Base-by-base conservation (phyloP, 2,329 filamentous ascomycete genomes). In the Phialemoniopsis sp. region DNA sequence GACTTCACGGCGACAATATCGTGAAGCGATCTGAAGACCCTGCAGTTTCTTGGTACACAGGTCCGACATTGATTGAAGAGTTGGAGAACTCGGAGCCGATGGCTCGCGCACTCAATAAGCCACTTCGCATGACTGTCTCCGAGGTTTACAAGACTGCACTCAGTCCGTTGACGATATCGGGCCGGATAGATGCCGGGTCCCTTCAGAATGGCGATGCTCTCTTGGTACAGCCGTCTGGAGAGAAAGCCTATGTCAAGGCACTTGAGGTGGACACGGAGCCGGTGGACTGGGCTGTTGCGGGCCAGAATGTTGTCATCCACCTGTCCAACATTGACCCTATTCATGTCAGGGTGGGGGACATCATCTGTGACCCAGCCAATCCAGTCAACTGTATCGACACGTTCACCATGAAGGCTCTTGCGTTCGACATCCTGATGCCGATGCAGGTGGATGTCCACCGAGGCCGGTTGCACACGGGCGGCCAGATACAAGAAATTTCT, bases 371-470 rank as follows among this genome's bases (percentile, higher is more conserved):
- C 35, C 73, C 80, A 1, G 70, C 73, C 2, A 65, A 75, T 2
- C 84, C 89, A 0, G 82, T 95, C 28, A 64, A 70, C 18, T 86
- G 85, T 43, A 70, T 88, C 42, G 85, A 84, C 41, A 76, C 70
- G 0, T 90, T 97, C 52, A 87, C 79, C 2, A 80, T 86, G 44
- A 95, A 95, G 62, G 81, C 93, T 10, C 74, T 96, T 40, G 89
- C 90, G 0, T 95, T 97, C 53, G 89, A 95, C 44, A 84, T 91
- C 46, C 65, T 98, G 13, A 84, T 90, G 63, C 91, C 91, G 0
- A 93, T 91, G 79, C 79, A 80, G 17, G 79, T 97, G 9, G 91
- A 97, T 54, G 80, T 98, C 8, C 90, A 96, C 59, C 73, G 89
- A 15, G 93, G 93, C 0, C 76, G 89, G 8, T 65, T 97, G 37